These are phyloP conservation scores for Pichia sp. DNA, from an alignment of 1,139 yeast genomes.

Conservation along the genomic window DNA sequence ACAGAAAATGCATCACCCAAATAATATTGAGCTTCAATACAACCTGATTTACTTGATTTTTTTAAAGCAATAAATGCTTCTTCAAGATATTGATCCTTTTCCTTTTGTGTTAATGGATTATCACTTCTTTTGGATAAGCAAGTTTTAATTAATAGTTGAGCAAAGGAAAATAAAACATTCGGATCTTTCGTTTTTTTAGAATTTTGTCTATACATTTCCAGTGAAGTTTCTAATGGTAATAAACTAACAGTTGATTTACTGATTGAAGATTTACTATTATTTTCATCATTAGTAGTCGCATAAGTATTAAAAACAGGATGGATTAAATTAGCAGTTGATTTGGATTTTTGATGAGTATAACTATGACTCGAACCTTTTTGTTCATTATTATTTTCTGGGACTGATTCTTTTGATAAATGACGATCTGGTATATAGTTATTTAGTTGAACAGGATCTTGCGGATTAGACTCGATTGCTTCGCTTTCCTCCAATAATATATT, in stretches of 20 bases:
- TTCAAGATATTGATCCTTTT: conserved; percentile 51
- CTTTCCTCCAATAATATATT: background rate
- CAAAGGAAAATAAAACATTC: conserved; percentile 77
- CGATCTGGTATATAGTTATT: no score
- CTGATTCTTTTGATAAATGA: background rate
- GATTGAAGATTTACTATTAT: background rate
- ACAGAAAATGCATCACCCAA: conserved; percentile 84
- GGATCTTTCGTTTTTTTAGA: conserved; percentile 87
- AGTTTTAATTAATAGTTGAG: conserved; percentile 41
- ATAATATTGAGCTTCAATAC: conserved; percentile 84
- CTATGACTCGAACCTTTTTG: background rate
- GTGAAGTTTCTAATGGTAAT: conserved; percentile 76
- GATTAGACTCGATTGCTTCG: background rate
- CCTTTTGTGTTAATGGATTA: conserved; percentile 18
- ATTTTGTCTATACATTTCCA: conserved; percentile 80
- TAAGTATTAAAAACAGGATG: conserved; percentile 8
- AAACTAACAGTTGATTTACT: conserved; percentile 26
- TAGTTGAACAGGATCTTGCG: no score
- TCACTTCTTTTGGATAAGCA: conserved; percentile 13
- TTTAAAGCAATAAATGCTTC: conserved; percentile 72
- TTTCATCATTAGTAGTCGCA: no score
- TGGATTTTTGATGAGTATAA: conserved; percentile 3
- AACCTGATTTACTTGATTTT: conserved; percentile 73
- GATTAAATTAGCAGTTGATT: conserved; percentile 9
- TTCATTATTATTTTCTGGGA: background rate